Percentiles rank a stretch among this genome's conserved stretches.
Conservation (phyloP, 2,329 filamentous ascomycete species). For the Didymella lethalis region DNA sequence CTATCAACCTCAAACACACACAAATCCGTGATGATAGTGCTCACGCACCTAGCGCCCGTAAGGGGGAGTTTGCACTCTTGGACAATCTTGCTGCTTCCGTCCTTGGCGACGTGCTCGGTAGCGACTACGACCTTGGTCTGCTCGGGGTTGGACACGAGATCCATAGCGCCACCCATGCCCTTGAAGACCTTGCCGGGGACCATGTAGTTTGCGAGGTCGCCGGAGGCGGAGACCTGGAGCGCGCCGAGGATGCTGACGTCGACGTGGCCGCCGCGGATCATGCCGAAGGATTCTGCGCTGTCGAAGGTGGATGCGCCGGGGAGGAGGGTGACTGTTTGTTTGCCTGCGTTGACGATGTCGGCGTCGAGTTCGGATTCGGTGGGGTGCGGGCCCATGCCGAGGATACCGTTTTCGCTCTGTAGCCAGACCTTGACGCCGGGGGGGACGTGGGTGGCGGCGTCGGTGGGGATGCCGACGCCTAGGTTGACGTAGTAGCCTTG, state of each 20-base stretch:
- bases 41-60: constrained; percentile 49
- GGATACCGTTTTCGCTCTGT: constrained; percentile 64
- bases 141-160: constrained; percentile 83
- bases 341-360: constrained; percentile 91
- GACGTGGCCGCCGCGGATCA: constrained; percentile 88
- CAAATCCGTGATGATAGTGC: constrained; percentile 52
- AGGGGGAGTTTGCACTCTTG: constrained; percentile 63
- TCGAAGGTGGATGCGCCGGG: constrained; percentile 83
- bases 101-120: constrained; percentile 94
- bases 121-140: constrained; percentile 89
- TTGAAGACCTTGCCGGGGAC: constrained; percentile 85
- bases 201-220: constrained; percentile 93
- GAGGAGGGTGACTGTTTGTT: constrained; percentile 87
- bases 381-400: constrained; percentile 56
- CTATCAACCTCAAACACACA: constrained; percentile 70
- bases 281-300: constrained; percentile 88
- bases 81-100: constrained; percentile 88
- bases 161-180: constrained; percentile 92
- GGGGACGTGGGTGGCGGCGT: constrained; percentile 79
- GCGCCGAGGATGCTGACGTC: constrained; percentile 88
- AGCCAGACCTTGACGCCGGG: constrained; percentile 62
- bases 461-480: constrained; percentile 92
- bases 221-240: constrained; percentile 82
- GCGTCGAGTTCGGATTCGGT: constrained; percentile 76
- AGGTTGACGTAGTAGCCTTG: constrained; percentile 95